A percentile compares a stretch with the other conserved stretches of the same genome.
Evolutionary conservation across 1,284 basidiomycete species (phyloP).

Genomic region (Cutaneotrichosporon sp.): DNA sequence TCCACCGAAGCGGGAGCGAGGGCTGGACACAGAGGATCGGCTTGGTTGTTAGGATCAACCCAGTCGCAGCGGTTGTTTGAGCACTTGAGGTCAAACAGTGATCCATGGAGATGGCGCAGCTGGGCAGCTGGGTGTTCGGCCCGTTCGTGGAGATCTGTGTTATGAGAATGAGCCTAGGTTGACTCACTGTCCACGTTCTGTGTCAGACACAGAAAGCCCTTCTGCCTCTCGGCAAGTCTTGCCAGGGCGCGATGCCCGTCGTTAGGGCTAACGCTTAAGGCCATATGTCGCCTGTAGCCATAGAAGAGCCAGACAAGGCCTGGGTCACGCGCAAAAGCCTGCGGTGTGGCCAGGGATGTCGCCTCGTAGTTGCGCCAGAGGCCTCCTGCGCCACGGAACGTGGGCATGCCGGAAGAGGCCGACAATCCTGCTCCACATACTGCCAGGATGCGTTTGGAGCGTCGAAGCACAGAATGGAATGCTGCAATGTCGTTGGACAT

Average conservation of each 20-base stretch:
- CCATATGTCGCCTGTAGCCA: constrained; percentile 20
- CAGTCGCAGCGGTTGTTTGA: constrained; percentile 5
- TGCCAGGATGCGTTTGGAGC: constrained; percentile 19
- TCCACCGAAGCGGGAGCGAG: constrained; percentile 12
- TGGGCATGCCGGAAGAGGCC: constrained; percentile 18
- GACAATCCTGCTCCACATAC: constrained; percentile 21
- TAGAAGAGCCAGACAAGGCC: constrained; percentile 24
- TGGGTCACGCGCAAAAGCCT: constrained; percentile 20
- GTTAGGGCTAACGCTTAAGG: constrained; percentile 14
- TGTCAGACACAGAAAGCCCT: constrained; percentile 17
- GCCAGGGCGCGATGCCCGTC: constrained; percentile 18
- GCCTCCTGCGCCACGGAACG: constrained; percentile 24
- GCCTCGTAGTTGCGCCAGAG: constrained; percentile 23
- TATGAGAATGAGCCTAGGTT: too few relatives aligned
- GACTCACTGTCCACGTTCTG: constrained; percentile 25
- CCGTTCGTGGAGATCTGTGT: constrained; percentile 22
- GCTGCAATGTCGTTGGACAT: constrained; percentile 23
- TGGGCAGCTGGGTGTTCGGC: constrained; percentile 13
- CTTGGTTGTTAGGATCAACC: constrained; percentile 4
- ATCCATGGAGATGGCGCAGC: constrained; percentile 22
- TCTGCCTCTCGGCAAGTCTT: not conserved
- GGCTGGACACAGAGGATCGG: constrained; percentile 14
- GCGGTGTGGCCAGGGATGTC: constrained; percentile 17
- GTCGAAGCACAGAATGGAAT: constrained; percentile 16
- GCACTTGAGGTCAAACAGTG: constrained; percentile 21